phyloP scores from a whole-genome alignment of 768 basidiomycete species.

The Calocybe indica region DNA sequence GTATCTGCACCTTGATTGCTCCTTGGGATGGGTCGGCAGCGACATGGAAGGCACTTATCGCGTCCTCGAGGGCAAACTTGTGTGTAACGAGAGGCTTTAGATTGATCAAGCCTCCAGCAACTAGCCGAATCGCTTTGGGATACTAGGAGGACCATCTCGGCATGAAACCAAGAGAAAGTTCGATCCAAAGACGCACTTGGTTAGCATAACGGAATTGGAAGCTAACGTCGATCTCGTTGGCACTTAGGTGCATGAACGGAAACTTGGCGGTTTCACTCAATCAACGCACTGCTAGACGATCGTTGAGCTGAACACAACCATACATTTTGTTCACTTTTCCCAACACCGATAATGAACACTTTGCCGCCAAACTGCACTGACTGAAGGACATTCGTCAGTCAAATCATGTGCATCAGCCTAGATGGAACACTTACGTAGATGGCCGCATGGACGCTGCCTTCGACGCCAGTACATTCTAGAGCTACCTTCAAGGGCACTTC shows the following conservation, averaged over 20 bases:
- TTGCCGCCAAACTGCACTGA: constrained; percentile 62
- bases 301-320: constrained; percentile 9
- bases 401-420: not conserved
- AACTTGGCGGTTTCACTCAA: constrained; percentile 29
- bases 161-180: not conserved
- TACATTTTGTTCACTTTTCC: constrained; percentile 56
- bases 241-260: constrained; percentile 70
- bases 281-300: constrained; percentile 1
- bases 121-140: constrained; percentile 77
- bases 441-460: constrained; percentile 56
- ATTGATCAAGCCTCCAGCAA: constrained; percentile 68
- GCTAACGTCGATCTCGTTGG: constrained; percentile 62
- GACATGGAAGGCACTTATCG: constrained; percentile 73
- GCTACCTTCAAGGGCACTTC: constrained; percentile 43
- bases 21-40: constrained; percentile 63
- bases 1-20: constrained; percentile 66
- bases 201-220: constrained; percentile 70
- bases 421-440: constrained; percentile 36
- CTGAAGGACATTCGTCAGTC: constrained; percentile 19
- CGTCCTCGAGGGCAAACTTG: constrained; percentile 64
- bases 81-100: constrained; percentile 80
- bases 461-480: constrained; percentile 61
- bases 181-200: constrained; percentile 31
- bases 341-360: constrained; percentile 68
- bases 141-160: constrained; percentile 36